Percentiles rank a stretch among this genome's conserved stretches.
These are phyloP conservation scores for Saturnispora saitoi DNA, from an alignment of 805 yeast genomes.

Conservation along the genomic window DNA sequence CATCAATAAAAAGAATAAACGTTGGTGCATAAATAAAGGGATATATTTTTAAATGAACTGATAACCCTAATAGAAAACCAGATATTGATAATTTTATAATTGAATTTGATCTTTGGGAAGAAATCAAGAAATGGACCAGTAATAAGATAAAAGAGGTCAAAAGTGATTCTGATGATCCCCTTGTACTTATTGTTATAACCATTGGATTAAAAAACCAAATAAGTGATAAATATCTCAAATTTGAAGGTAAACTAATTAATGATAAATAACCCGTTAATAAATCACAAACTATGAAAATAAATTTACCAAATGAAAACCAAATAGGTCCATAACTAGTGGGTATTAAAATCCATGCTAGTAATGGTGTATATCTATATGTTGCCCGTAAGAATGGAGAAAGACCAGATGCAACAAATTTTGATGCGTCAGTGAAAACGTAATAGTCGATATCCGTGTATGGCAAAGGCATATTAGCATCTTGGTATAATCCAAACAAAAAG, in stretches of 20 bases:
- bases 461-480: constrained; percentile 69
- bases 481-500: constrained; percentile 74
- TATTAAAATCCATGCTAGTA: constrained; percentile 71
- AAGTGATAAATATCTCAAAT: constrained; percentile 13
- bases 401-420: constrained; percentile 50
- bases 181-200: constrained; percentile 85
- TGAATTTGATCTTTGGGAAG: constrained; percentile 17
- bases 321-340: constrained; percentile 41
- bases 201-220: constrained; percentile 91
- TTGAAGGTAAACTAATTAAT: constrained; percentile 19
- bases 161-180: constrained; percentile 91
- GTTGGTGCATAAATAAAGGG: constrained; percentile 86
- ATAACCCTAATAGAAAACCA: constrained; percentile 56
- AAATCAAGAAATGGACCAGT: constrained; percentile 40
- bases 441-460: constrained; percentile 94
- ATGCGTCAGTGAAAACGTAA: constrained; percentile 88
- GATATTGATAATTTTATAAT: constrained; percentile 18
- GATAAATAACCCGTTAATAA: constrained; percentile 67
- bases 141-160: constrained; percentile 68
- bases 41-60: constrained; percentile 86
- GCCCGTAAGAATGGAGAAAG: constrained; percentile 73
- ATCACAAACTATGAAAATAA: constrained; percentile 70
- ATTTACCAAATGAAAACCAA: constrained; percentile 67
- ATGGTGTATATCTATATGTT: constrained; percentile 90
- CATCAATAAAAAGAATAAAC: constrained; percentile 34